Evolutionary conservation across 495 filamentous ascomycete genomes (phyloP), one percentile per base, ranked within the genome.

Genomic region (Trichoderma reesei): DNA sequence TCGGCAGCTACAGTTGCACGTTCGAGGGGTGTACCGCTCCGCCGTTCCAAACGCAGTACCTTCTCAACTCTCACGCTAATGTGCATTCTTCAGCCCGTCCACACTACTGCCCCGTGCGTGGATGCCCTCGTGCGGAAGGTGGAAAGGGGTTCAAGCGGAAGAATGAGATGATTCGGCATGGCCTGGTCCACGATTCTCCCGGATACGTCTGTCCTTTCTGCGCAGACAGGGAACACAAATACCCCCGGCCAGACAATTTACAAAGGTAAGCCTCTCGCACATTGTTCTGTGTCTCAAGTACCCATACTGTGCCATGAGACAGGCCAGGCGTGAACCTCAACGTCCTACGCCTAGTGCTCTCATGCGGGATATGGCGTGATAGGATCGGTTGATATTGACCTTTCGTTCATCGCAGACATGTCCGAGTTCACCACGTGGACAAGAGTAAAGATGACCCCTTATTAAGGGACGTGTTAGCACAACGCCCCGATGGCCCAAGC

Each of bases 111-210:
- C 86, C 90, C 0, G 86, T 96, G 14, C 80, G 83, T 37, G 86
- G 83, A 1, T 98, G 94, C 73, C 77, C 89, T 26, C 85, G 94
- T 39, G 86, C 84, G 7, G 83, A 90, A 66, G 89, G 89, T 14
- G 94, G 94, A 16, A 96, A 90, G 74, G 94, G 95, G 0, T 98
- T 98, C 80, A 98, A 98, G 74, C 85, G 95, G 46, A 98, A 98
- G 75, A 98, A 98, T 68, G 95, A 98, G 76, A 98, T 98, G 95
- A 96, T 98, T 65, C 83, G 94, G 20, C 94, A 98, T 77, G 92
- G 93, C 4, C 81, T 98, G 1, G 94, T 98, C 2, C 94, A 98
- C 70, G 87, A 91, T 64, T 96, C 91, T 8, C 94, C 94, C 11
- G 94, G 95, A 66, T 98, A 98, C 73, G 87, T 97, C 41, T 98